phyloP scores from a whole-genome alignment of 768 basidiomycete species.

The Lanmaoa pseudosensibilis region DNA sequence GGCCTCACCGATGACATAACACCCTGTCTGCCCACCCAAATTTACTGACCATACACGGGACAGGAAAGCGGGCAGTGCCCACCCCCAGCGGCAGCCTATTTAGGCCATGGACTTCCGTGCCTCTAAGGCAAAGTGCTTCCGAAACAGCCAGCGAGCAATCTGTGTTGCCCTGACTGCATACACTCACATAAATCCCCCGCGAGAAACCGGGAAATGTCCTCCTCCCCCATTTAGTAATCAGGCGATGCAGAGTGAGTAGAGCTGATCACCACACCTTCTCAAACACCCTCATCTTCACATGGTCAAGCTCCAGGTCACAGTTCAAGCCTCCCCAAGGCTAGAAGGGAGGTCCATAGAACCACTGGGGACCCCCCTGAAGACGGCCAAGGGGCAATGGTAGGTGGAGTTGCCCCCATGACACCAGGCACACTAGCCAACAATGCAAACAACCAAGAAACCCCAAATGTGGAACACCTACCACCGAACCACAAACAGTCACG shows the following conservation, averaged over 20 bases:
- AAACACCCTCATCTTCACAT: too few relatives aligned
- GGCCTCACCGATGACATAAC: too few relatives aligned
- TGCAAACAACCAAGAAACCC: too few relatives aligned
- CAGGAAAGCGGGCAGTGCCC: background rate
- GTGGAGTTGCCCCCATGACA: too few relatives aligned
- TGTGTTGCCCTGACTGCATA: background rate
- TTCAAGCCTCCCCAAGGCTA: too few relatives aligned
- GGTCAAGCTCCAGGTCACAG: too few relatives aligned
- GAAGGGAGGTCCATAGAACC: too few relatives aligned
- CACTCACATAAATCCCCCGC: conserved; percentile 4
- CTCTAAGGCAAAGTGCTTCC: background rate
- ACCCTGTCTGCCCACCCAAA: background rate
- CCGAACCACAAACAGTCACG: too few relatives aligned
- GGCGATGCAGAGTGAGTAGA: background rate
- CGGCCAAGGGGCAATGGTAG: too few relatives aligned
- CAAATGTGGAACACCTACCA: too few relatives aligned
- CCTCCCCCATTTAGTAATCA: conserved; percentile 4
- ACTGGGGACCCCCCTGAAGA: too few relatives aligned
- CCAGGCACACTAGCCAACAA: too few relatives aligned
- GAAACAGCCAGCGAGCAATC: rapidly evolving
- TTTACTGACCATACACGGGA: conserved; percentile 4
- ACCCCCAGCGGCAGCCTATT: background rate
- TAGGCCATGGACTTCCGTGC: conserved; percentile 2
- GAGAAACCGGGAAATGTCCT: conserved; percentile 1
- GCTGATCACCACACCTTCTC: background rate